Evolutionary conservation across 805 yeast species (phyloP).

Genomic region (Saccharomycopsis sp.): DNA sequence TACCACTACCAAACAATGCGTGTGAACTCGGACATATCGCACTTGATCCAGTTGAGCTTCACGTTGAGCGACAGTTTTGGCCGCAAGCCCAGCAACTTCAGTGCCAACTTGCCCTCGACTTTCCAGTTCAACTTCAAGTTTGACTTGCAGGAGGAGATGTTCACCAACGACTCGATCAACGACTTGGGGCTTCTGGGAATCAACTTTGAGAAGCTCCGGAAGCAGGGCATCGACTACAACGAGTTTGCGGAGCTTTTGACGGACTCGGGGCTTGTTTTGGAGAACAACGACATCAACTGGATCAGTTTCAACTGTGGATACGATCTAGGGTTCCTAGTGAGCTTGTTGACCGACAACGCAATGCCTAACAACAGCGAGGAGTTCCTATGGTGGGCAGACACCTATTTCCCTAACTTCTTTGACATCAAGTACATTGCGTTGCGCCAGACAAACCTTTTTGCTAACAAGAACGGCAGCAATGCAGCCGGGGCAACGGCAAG

Average conservation of each 20-base stretch:
- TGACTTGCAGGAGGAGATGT: constrained; percentile 75
- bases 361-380: constrained; percentile 81
- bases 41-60: constrained; percentile 80
- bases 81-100: constrained; percentile 48
- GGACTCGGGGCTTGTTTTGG: constrained; percentile 78
- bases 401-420: constrained; percentile 74
- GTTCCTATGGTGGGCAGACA: constrained; percentile 60
- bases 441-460: constrained; percentile 28
- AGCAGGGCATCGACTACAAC: constrained; percentile 69
- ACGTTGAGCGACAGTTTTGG: constrained; percentile 67
- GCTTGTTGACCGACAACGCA: constrained; percentile 63
- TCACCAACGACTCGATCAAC: constrained; percentile 76
- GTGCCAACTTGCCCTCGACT: constrained; percentile 51
- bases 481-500: constrained; percentile 12
- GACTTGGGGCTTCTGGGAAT: constrained; percentile 75
- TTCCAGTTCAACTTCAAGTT: constrained; percentile 95
- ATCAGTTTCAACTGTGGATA: constrained; percentile 90
- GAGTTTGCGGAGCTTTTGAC: constrained; percentile 80
- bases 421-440: constrained; percentile 61
- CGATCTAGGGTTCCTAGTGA: constrained; percentile 83
- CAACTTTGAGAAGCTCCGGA: constrained; percentile 67
- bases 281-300: constrained; percentile 66
- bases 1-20: constrained; percentile 95
- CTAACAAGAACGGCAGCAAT: constrained; percentile 25
- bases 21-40: constrained; percentile 80